phyloP scores from a whole-genome alignment of 106 monocot species.

The Acorus calamus region DNA sequence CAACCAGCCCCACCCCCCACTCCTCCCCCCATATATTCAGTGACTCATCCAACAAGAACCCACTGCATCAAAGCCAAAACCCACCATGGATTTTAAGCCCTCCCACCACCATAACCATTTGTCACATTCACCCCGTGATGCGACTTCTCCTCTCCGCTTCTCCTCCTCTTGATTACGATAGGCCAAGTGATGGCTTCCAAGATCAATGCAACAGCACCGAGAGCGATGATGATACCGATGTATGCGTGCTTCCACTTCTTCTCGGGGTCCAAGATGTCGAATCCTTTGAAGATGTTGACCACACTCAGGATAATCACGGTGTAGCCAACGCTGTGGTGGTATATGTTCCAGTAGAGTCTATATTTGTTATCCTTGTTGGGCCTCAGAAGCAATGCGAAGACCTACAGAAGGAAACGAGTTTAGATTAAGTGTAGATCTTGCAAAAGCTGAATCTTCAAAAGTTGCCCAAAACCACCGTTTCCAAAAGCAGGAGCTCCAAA shows the following conservation, averaged over 20 bases:
- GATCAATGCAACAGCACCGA: constrained; percentile 35
- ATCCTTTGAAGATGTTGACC: constrained; percentile 68
- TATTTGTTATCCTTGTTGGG: constrained; percentile 67
- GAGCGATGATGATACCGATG: constrained; percentile 24
- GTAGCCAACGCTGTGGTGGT: constrained; percentile 64
- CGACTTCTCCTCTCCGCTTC: too few species aligned
- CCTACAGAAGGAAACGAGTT: constrained; percentile 8
- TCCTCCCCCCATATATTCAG: too few species aligned
- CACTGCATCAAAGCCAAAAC: too few species aligned
- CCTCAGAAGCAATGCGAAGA: constrained; percentile 67
- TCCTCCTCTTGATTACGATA: constrained; percentile 32
- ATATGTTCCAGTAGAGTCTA: constrained; percentile 66
- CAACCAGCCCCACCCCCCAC: too few species aligned
- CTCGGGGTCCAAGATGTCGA: constrained; percentile 38
- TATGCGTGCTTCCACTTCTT: constrained; percentile 57
- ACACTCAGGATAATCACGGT: constrained; percentile 46
- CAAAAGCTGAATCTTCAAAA: neutral
- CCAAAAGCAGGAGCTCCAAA: too few species aligned
- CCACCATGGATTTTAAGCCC: too few species aligned
- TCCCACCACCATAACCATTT: too few species aligned
- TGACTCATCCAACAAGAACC: too few species aligned
- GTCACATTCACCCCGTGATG: too few species aligned
- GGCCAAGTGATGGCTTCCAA: constrained; percentile 60
- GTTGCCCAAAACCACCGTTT: neutral
- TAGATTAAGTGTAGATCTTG: neutral